These are phyloP conservation scores for Penicillium canescens DNA, from an alignment of 495 filamentous ascomycete genomes.

Conservation along the genomic window DNA sequence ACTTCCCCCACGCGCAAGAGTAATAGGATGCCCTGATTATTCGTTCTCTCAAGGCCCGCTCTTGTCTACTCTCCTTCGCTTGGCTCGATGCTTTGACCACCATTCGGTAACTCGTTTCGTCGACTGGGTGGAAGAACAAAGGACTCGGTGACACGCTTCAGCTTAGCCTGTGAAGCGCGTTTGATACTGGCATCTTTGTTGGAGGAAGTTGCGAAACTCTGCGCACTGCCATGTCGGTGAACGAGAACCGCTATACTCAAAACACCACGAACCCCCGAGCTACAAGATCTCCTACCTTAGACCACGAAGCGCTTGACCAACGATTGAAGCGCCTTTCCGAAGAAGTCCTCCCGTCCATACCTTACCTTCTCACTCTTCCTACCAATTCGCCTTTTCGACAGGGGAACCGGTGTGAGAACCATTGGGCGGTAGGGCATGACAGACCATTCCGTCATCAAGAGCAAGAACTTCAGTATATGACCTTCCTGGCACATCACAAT, in stretches of 20 bases:
- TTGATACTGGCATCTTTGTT: conserved; percentile 20
- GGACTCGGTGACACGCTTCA: conserved; percentile 1
- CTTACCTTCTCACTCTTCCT: conserved; percentile 50
- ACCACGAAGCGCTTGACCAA: conserved; percentile 37
- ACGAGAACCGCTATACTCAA: conserved; percentile 35
- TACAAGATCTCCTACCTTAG: conserved; percentile 21
- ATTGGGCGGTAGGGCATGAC: conserved; percentile 52
- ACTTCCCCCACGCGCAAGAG: conserved; percentile 3
- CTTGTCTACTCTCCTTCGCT: conserved; percentile 1
- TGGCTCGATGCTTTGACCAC: conserved; percentile 19
- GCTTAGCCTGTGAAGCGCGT: conserved; percentile 5
- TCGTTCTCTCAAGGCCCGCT: conserved; percentile 8
- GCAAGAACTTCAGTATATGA: conserved; percentile 56
- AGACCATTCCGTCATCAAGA: conserved; percentile 49
- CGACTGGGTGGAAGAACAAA: conserved; percentile 3
- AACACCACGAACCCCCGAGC: conserved; percentile 26
- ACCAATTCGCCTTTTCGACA: conserved; percentile 45
- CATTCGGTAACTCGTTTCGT: conserved; percentile 3
- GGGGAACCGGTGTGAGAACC: conserved; percentile 37
- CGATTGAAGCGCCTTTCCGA: conserved; percentile 46
- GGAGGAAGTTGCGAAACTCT: conserved; percentile 17
- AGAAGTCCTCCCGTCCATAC: conserved; percentile 47
- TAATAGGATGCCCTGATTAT: conserved; percentile 20
- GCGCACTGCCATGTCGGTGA: conserved; percentile 50
- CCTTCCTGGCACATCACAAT: conserved; percentile 50